Conservation (phyloP, 345 rosid genomes). For the Cardiospermum halicacabum region DNA sequence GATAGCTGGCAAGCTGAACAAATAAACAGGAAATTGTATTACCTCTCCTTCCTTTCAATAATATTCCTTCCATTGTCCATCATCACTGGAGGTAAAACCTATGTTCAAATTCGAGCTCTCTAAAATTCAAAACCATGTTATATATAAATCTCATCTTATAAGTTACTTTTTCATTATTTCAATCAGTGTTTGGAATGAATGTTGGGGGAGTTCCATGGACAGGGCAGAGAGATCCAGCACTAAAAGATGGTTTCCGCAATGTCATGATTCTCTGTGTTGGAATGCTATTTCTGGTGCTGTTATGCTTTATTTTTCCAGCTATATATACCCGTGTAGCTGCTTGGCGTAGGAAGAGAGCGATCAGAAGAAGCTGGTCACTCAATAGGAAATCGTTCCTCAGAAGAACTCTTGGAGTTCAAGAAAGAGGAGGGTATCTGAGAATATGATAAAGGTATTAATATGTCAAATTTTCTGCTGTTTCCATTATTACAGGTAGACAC, state of each 20-base stretch:
- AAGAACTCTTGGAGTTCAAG: conserved; percentile 42
- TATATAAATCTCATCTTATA: background rate
- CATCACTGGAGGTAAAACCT: conserved; percentile 87
- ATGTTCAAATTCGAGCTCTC: background rate
- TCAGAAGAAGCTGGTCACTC: conserved; percentile 65
- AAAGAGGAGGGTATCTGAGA: conserved; percentile 69
- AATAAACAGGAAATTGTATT: conserved; percentile 86
- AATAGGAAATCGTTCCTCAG: conserved; percentile 64
- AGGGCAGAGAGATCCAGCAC: conserved; percentile 49
- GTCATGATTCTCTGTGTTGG: conserved; percentile 72
- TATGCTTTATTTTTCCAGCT: conserved; percentile 68
- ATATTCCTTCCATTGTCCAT: conserved; percentile 88
- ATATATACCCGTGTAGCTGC: conserved; percentile 40
- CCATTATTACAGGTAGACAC: too few relatives aligned
- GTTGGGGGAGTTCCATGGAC: conserved; percentile 99
- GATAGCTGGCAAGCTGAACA: conserved; percentile 98
- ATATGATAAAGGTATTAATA: conserved; percentile 33
- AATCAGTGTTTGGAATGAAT: conserved; percentile 92
- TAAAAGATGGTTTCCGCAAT: conserved; percentile 74
- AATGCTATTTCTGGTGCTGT: conserved; percentile 48
- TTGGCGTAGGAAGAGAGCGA: conserved; percentile 47
- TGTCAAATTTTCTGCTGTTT: background rate
- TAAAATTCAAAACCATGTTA: background rate
- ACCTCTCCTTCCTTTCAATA: conserved; percentile 92
- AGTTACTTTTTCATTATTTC: background rate